These are phyloP conservation scores for Pythium oligandrum DNA, from an alignment of 352 stramenopile genomes.

Conservation along the genomic window DNA sequence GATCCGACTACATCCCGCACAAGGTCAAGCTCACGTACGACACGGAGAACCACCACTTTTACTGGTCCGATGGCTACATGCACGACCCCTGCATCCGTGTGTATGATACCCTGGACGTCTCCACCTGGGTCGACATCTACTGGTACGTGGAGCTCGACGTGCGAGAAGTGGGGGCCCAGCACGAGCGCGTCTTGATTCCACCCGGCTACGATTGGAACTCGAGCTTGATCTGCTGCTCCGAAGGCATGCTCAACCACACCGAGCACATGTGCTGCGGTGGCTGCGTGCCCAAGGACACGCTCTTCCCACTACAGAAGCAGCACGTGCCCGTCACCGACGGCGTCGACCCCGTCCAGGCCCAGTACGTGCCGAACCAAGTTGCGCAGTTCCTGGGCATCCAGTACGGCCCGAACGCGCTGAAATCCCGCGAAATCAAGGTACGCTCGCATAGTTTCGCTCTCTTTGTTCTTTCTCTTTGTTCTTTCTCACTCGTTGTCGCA, in stretches of 20 bases:
- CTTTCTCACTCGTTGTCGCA: slow-evolving; percentile 1
- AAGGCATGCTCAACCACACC: slow-evolving; percentile 53
- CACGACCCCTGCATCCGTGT: slow-evolving; percentile 76
- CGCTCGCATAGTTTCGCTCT: slow-evolving; percentile 3
- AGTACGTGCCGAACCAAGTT: slow-evolving; percentile 49
- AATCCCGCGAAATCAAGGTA: slow-evolving; percentile 73
- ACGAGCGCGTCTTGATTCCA: slow-evolving; percentile 47
- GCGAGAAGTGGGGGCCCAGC: slow-evolving; percentile 33
- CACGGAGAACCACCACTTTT: slow-evolving; percentile 77
- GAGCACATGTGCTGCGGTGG: slow-evolving; percentile 75
- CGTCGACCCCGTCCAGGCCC: slow-evolving; percentile 33
- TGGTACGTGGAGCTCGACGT: slow-evolving; percentile 68
- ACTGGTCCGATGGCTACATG: slow-evolving; percentile 70
- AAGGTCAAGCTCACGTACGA: slow-evolving; percentile 84
- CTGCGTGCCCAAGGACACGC: slow-evolving; percentile 49
- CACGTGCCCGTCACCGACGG: slow-evolving; percentile 45
- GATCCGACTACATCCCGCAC: slow-evolving; percentile 66
- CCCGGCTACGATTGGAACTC: slow-evolving; percentile 52
- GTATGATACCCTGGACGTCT: slow-evolving; percentile 52
- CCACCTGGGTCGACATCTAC: slow-evolving; percentile 79
- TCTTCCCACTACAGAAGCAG: slow-evolving; percentile 56
- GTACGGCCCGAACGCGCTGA: slow-evolving; percentile 50
- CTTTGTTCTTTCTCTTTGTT: slow-evolving; percentile 1
- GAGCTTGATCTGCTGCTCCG: slow-evolving; percentile 68
- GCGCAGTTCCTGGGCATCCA: slow-evolving; percentile 66